Evolutionary conservation across 306 rosid genomes (phyloP).

Genomic region (Quercus variabilis): DNA sequence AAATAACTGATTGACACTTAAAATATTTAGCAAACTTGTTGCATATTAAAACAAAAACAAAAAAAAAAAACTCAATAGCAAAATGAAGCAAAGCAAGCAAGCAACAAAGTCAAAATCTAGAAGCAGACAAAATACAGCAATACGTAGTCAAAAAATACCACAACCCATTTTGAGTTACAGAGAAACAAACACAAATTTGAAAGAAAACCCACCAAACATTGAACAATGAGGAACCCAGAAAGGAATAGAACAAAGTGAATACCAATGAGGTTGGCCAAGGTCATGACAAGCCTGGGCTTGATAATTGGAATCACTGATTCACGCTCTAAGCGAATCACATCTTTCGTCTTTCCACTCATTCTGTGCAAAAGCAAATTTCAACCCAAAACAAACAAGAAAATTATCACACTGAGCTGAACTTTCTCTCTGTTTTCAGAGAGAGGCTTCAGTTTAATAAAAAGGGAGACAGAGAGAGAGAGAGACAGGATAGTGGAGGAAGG

Average conservation of each 20-base stretch:
- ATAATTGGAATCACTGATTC: constrained; percentile 86
- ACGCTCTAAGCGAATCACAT: constrained; percentile 75
- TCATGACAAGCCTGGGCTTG: constrained; percentile 78
- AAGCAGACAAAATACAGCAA: background rate
- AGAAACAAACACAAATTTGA: background rate
- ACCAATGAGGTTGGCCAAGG: constrained; percentile 88
- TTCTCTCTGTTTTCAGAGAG: background rate
- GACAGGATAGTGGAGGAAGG: too few species aligned
- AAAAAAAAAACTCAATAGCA: background rate
- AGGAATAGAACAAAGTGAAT: background rate
- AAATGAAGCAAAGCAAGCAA: background rate
- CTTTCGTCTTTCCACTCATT: constrained; percentile 38
- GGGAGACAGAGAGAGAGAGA: too few species aligned
- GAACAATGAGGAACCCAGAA: background rate
- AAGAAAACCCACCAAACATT: background rate
- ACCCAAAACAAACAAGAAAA: background rate
- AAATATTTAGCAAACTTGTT: background rate
- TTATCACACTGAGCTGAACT: background rate
- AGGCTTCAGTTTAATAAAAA: too few species aligned
- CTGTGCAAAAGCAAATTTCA: background rate
- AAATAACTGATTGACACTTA: background rate
- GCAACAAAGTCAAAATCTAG: background rate
- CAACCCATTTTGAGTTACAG: background rate
- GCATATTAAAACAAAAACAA: background rate
- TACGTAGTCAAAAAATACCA: background rate